Conservation (phyloP, 805 yeast species). For the Brettanomyces anomalus region DNA sequence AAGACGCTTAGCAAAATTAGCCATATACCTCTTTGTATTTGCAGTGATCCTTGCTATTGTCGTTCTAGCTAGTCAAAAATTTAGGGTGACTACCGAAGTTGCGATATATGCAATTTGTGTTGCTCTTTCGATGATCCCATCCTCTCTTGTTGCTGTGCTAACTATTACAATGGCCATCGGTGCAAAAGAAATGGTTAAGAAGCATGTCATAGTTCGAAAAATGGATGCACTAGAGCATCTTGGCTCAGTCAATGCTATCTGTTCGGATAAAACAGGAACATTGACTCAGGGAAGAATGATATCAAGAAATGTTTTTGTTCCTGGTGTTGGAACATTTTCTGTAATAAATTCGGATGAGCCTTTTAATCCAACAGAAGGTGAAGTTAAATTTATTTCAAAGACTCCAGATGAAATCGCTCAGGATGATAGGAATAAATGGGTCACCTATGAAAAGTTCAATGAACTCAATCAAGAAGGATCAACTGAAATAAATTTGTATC, state of each 20-base stretch:
- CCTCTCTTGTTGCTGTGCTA: constrained; percentile 68
- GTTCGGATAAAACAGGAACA: constrained; percentile 81
- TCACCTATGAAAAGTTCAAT: constrained; percentile 19
- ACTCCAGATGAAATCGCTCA: constrained; percentile 30
- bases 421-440: constrained; percentile 27
- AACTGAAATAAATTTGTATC: constrained; percentile 21
- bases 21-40: constrained; percentile 57
- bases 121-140: constrained; percentile 74
- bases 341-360: constrained; percentile 52
- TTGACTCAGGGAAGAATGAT: constrained; percentile 76
- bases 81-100: constrained; percentile 67
- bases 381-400: constrained; percentile 25
- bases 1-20: constrained; percentile 65
- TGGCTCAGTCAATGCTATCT: constrained; percentile 71
- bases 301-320: constrained; percentile 61
- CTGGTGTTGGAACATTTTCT: constrained; percentile 47
- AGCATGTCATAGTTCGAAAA: constrained; percentile 67
- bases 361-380: constrained; percentile 55
- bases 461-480: constrained; percentile 6
- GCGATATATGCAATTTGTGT: constrained; percentile 87
- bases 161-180: constrained; percentile 86
- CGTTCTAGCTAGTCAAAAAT: constrained; percentile 77
- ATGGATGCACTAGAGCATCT: constrained; percentile 71
- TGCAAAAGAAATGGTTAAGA: constrained; percentile 60
- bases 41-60: constrained; percentile 84